Evolutionary conservation across 2,329 filamentous ascomycete species (phyloP), one percentile per base, ranked within the genome.

Genomic region (Emmonsia crescens): DNA sequence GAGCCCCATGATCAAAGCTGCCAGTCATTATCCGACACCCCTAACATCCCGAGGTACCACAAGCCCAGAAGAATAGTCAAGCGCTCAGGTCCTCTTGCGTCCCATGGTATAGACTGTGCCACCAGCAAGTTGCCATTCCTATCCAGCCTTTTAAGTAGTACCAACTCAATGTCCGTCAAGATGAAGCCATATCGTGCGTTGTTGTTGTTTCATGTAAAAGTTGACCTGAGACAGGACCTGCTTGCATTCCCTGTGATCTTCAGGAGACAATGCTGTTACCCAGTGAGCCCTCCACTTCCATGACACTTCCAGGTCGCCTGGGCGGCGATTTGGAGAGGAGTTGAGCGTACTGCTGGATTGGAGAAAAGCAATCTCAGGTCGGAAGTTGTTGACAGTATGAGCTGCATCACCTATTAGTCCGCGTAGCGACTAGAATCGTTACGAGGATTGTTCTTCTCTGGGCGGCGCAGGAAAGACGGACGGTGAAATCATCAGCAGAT

Each of bases 191-290:
- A 36, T 19, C 62, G 48, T 8, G 64, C 58, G 14, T 56, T 51
- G 33, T 65, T n/a, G 56, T 49, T 63, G 60, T n/a, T 64, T 59
- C 63, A 66, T 65, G 46, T 66, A 64, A 40, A 64, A 66, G 29
- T 64, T 63, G 27, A 67, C 62, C 49, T 63, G 62, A 3, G 64
- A 54, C 16, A 67, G 57, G 16, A 60, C 61, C 24, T 63, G 62
- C 16, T 61, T 62, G 36, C 62, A 66, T n/a, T 64, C 61, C 24
- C 16, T 63, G 57, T 12, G 54, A 21, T 9, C 5, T 54, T 8
- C 36, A 16, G 21, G 16, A 21, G 14, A 40, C 9, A 10, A 40
- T 2, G 36, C 54, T 42, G 9, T 62, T 56, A 14, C 57, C 63
- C 40, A 36, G 33, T 19, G 48, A 49, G 63, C 62, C 21, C 24